Percentiles rank a stretch among this genome's conserved stretches.
Evolutionary conservation across 768 basidiomycete species (phyloP).

Genomic region (Tulasnella sp.): DNA sequence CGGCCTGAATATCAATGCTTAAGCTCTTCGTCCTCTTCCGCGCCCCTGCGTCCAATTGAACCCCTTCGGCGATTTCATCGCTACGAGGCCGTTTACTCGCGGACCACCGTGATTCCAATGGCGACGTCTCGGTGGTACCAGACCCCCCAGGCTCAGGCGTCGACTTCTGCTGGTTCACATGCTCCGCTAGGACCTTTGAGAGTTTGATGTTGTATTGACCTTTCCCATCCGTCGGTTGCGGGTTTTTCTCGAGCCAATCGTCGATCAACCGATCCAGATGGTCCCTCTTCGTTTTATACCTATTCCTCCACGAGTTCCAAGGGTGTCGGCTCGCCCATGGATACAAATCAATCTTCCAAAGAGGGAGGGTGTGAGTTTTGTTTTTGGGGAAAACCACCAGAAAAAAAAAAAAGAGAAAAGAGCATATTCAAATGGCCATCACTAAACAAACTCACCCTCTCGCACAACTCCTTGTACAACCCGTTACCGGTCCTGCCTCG

Average conservation of each 20-base stretch:
- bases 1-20: too few relatives aligned
- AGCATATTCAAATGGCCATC: too few relatives aligned
- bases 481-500: slow-evolving; percentile 5
- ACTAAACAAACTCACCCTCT: neutral
- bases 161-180: too few relatives aligned
- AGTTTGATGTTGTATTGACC: slow-evolving; percentile 3
- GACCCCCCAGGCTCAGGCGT: too few relatives aligned
- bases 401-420: too few relatives aligned
- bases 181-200: neutral
- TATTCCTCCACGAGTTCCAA: slow-evolving; percentile 12
- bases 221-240: slow-evolving; percentile 9
- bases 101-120: too few relatives aligned
- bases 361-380: neutral
- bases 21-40: too few relatives aligned
- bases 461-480: slow-evolving; percentile 7
- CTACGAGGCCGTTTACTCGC: too few relatives aligned
- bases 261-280: neutral
- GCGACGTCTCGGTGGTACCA: too few relatives aligned
- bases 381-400: neutral
- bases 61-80: too few relatives aligned
- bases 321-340: slow-evolving; percentile 6
- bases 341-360: slow-evolving; percentile 10
- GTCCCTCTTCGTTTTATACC: neutral
- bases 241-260: neutral
- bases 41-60: too few relatives aligned